Percentiles rank a stretch among this genome's conserved stretches.
Evolutionary conservation across 2,329 filamentous ascomycete genomes (phyloP).

Genomic region (Talaromyces sp.): DNA sequence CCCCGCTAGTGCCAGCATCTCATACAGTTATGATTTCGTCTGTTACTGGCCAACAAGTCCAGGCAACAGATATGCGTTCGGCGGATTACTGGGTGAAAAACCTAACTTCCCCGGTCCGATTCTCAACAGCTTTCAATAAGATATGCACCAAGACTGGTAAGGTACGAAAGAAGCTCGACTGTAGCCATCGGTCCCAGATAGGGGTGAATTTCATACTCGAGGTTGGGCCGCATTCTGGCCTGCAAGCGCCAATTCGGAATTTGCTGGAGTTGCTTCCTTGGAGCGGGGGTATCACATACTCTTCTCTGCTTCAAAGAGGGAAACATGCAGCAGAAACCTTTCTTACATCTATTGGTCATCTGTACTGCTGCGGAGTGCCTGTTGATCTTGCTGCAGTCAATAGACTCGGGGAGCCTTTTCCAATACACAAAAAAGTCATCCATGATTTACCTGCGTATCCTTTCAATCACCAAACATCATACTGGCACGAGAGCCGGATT

Average conservation of each 20-base stretch:
- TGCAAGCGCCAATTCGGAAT: slow-evolving; percentile 13
- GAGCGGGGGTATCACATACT: background rate
- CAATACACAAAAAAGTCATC: background rate
- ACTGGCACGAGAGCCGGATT: slow-evolving; percentile 17
- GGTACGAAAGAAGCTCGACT: background rate
- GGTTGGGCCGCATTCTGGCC: slow-evolving; percentile 17
- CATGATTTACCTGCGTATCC: slow-evolving; percentile 20
- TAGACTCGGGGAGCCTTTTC: too few species aligned
- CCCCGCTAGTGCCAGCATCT: background rate
- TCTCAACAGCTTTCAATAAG: slow-evolving; percentile 10
- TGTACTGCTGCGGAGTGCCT: background rate
- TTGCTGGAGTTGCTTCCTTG: slow-evolving; percentile 4
- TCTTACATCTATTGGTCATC: background rate
- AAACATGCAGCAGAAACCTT: background rate
- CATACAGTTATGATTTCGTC: slow-evolving; percentile 13
- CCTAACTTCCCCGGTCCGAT: slow-evolving; percentile 15
- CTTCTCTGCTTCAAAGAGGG: background rate
- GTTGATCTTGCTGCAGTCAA: background rate
- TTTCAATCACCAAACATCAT: slow-evolving; percentile 14
- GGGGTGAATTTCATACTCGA: slow-evolving; percentile 14
- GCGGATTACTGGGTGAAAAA: slow-evolving; percentile 18
- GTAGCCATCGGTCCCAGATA: slow-evolving; percentile 1
- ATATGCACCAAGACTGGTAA: background rate
- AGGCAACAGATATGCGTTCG: background rate
- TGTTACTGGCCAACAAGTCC: slow-evolving; percentile 12